These are phyloP conservation scores for Barbarea vulgaris DNA, from an alignment of 345 rosid species.

Conservation along the genomic window DNA sequence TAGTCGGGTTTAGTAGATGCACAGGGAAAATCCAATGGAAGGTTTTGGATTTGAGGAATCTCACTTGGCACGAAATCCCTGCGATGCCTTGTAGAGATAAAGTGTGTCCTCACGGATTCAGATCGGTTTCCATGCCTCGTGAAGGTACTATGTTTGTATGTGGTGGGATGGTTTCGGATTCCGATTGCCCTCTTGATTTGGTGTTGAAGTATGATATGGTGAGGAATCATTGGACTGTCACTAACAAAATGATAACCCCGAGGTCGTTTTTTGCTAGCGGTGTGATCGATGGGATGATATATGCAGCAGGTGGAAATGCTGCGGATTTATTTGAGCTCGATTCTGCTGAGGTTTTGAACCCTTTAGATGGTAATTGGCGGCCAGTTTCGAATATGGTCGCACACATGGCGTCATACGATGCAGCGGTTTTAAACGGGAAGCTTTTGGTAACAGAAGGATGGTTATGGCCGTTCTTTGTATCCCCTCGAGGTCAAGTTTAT, in stretches of 20 bases:
- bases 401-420: constrained; percentile 79
- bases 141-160: constrained; percentile 77
- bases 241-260: constrained; percentile 62
- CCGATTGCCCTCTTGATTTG: constrained; percentile 73
- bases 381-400: constrained; percentile 67
- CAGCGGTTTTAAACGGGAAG: constrained; percentile 80
- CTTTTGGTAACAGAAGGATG: constrained; percentile 91
- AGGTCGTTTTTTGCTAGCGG: constrained; percentile 81
- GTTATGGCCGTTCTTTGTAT: constrained; percentile 88
- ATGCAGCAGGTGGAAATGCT: constrained; percentile 87
- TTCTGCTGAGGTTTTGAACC: constrained; percentile 76
- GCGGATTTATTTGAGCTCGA: constrained; percentile 68
- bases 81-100: constrained; percentile 83
- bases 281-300: constrained; percentile 71
- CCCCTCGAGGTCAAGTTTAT: constrained; percentile 88
- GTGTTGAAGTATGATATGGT: constrained; percentile 81
- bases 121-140: constrained; percentile 62
- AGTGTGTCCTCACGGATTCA: constrained; percentile 77
- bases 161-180: constrained; percentile 84
- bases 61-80: constrained; percentile 81
- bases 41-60: constrained; percentile 69
- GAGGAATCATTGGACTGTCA: constrained; percentile 78
- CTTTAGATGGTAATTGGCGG: constrained; percentile 64
- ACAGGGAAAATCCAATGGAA: constrained; percentile 84
- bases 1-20: constrained; percentile 70